Conservation (phyloP, 108 stramenopile genomes). For the Licmophora abbreviata region DNA sequence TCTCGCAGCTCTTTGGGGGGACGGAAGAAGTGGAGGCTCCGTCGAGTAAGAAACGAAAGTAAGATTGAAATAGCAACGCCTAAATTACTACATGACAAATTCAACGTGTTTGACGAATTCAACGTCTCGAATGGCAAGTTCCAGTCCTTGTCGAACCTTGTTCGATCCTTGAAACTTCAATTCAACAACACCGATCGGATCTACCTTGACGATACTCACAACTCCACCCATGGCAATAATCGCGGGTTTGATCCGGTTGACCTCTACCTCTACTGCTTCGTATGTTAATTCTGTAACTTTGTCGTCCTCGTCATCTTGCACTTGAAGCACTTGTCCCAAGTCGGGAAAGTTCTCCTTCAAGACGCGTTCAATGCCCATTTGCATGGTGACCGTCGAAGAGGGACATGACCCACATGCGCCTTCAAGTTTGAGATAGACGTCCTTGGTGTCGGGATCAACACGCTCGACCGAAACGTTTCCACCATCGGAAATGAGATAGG, state of each 20-base stretch:
- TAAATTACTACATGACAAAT: slow-evolving; percentile 20
- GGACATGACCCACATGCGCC: slow-evolving; percentile 86
- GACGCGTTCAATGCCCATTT: slow-evolving; percentile 97
- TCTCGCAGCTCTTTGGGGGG: slow-evolving; percentile 51
- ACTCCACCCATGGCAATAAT: slow-evolving; percentile 82
- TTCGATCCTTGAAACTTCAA: slow-evolving; percentile 66
- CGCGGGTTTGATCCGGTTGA: slow-evolving; percentile 62
- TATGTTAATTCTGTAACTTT: slow-evolving; percentile 45
- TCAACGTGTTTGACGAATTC: slow-evolving; percentile 63
- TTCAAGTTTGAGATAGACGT: slow-evolving; percentile 76
- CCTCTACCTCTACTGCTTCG: slow-evolving; percentile 55
- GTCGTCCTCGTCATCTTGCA: slow-evolving; percentile 24
- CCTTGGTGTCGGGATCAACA: slow-evolving; percentile 58
- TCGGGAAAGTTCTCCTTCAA: slow-evolving; percentile 80
- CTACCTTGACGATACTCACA: slow-evolving; percentile 50
- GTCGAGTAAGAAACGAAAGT: not conserved
- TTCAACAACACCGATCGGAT: slow-evolving; percentile 64
- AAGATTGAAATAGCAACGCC: not conserved
- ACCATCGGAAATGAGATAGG: slow-evolving; percentile 92
- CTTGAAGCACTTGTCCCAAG: slow-evolving; percentile 74
- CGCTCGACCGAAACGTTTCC: slow-evolving; percentile 87
- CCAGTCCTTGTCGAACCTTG: slow-evolving; percentile 66
- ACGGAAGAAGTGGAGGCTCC: not conserved
- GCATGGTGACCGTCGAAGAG: slow-evolving; percentile 93
- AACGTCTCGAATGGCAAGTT: slow-evolving; percentile 74